Base-by-base conservation (phyloP, 768 basidiomycete genomes). In the Mycena maculata region DNA sequence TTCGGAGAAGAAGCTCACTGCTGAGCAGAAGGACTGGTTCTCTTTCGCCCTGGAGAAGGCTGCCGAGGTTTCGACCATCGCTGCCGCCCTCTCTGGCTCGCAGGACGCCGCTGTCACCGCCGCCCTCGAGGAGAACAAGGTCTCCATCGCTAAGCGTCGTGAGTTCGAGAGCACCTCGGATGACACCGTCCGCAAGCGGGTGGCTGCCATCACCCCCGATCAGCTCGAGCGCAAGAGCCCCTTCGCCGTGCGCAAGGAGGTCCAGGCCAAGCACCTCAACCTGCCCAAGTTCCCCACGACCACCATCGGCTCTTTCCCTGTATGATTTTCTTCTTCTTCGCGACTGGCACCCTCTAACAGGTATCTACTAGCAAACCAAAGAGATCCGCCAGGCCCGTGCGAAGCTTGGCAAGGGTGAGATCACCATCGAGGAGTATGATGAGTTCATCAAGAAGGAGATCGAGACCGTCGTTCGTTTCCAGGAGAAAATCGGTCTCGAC, bases 361-460 rank as follows among this genome's bases (percentile, higher is more conserved):
- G 33, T 54, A 13, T 47, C 67, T 31, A 60, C 39, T 75, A 93
- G 90, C 98, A 99, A 92, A 99, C 98, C 76, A 98, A 97, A 83
- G 96, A 99, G 82, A 99, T 99, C 75, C 96, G 98, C 83, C 87
- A 87, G 72, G 96, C 96, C 76, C 97, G 98, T 85, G 92, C 96
- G 72, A 98, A 94, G 84, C 89, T 95, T 73, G 89, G 86, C 80
- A 99, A 99, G 85, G 89, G 90, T 69, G 95, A 98, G 78, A 84
- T 99, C 76, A 91, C 92, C 58, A 79, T 86, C 73, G 89, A 86
- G 57, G 84, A 98, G 81, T 99, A 99, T 82, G 96, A 99, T 72
- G 88, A 94, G 71, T 99, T 99, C 86, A 96, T 99, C 85, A 92
- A 96, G 87, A 94, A 95, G 84, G 98, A 99, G 83, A 93, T 99